phyloP scores from a whole-genome alignment of 2,329 filamentous ascomycete genomes.

The Aspergillus novofumigatus region DNA sequence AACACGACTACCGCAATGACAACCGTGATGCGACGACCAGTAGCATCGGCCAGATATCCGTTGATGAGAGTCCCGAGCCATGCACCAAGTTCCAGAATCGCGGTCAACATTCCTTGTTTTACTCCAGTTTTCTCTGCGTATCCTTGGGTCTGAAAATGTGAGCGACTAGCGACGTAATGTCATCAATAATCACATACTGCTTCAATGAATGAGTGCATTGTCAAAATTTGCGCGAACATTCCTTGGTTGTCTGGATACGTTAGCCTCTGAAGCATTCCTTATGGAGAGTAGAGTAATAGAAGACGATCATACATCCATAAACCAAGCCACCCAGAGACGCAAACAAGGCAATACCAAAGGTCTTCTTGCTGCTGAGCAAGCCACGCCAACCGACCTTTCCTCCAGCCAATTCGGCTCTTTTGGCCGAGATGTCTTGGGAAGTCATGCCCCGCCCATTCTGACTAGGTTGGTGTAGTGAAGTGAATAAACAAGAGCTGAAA shows the following conservation, averaged over 20 bases:
- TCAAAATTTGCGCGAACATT: conserved; percentile 67
- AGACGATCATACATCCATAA: conserved; percentile 52
- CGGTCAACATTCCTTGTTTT: conserved; percentile 30
- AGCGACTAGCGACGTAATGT: neutral
- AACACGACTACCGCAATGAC: conserved; percentile 33
- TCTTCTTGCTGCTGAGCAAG: conserved; percentile 50
- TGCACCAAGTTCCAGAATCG: conserved; percentile 41
- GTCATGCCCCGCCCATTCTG: conserved; percentile 8
- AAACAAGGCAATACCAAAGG: conserved; percentile 54
- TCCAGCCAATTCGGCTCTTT: conserved; percentile 31
- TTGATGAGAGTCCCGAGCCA: conserved; percentile 36
- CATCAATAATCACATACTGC: conserved; percentile 40
- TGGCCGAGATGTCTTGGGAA: conserved; percentile 25
- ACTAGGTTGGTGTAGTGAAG: neutral
- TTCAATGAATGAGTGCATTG: conserved; percentile 45
- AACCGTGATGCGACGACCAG: conserved; percentile 32
- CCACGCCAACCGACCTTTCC: conserved; percentile 43
- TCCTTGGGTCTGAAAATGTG: conserved; percentile 19
- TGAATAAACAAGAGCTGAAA: no score
- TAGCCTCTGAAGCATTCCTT: neutral
- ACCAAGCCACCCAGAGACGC: conserved; percentile 50
- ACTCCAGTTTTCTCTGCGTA: conserved; percentile 24
- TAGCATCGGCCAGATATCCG: conserved; percentile 35
- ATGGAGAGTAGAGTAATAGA: neutral
- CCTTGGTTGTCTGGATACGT: conserved; percentile 59